phyloP scores from a whole-genome alignment of 2,329 filamentous ascomycete species.

The Zasmidium cellare region DNA sequence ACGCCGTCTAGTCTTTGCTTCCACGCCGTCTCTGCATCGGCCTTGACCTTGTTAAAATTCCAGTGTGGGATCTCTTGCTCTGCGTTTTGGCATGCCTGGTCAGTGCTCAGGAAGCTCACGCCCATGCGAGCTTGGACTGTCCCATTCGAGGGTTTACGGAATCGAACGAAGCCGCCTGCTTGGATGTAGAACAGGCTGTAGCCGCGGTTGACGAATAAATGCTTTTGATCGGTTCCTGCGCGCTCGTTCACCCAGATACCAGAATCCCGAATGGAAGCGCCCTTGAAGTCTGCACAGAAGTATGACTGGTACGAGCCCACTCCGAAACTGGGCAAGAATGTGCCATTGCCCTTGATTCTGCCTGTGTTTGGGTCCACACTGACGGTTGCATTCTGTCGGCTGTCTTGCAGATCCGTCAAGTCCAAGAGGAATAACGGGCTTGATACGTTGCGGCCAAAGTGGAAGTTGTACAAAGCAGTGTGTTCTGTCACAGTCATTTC shows the following conservation, averaged over 20 bases:
- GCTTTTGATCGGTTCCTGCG: conserved; percentile 44
- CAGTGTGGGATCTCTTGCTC: conserved; percentile 67
- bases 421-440: conserved; percentile 60
- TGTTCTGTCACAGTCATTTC: conserved; percentile 62
- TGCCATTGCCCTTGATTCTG: conserved; percentile 58
- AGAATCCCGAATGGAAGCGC: conserved; percentile 52
- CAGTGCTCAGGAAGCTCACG: conserved; percentile 65
- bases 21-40: conserved; percentile 40
- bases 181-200: conserved; percentile 37
- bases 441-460: conserved; percentile 39
- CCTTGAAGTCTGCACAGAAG: conserved; percentile 61
- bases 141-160: conserved; percentile 12
- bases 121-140: conserved; percentile 63
- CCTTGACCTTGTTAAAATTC: conserved; percentile 57
- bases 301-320: conserved; percentile 57
- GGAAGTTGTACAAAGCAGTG: conserved; percentile 60
- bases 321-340: conserved; percentile 62
- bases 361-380: conserved; percentile 52
- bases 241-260: conserved; percentile 59
- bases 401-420: conserved; percentile 57
- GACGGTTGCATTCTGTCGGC: conserved; percentile 52
- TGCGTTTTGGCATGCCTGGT: conserved; percentile 66
- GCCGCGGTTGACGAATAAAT: conserved; percentile 31
- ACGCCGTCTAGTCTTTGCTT: conserved; percentile 39
- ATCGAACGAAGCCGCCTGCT: conserved; percentile 33